Conservation (phyloP, 768 basidiomycete species). For the Galerina sulciceps region DNA sequence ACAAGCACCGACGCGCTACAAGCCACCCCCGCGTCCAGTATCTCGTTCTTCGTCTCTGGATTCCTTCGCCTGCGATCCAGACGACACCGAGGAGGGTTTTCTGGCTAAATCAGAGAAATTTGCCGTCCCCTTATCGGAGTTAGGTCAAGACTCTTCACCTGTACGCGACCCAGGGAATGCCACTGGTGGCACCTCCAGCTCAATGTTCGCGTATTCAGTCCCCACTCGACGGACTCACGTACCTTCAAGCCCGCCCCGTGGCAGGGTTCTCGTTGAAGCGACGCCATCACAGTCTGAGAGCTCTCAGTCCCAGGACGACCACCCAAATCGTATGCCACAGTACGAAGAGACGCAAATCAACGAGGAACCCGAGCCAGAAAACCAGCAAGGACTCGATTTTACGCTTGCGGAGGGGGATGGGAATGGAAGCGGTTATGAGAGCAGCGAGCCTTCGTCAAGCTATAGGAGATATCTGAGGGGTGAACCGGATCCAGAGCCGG, state of each 20-base stretch:
- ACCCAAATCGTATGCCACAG: slow-evolving; percentile 16
- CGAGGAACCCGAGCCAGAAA: slow-evolving; percentile 13
- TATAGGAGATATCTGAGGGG: slow-evolving; percentile 42
- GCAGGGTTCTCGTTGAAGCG: slow-evolving; percentile 47
- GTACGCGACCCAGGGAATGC: slow-evolving; percentile 22
- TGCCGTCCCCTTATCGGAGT: slow-evolving; percentile 59
- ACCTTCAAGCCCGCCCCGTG: slow-evolving; percentile 20
- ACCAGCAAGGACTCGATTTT: slow-evolving; percentile 10
- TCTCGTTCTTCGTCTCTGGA: slow-evolving; percentile 50
- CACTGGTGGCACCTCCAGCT: slow-evolving; percentile 9
- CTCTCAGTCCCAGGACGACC: slow-evolving; percentile 20
- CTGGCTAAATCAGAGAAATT: slow-evolving; percentile 54
- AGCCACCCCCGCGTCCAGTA: slow-evolving; percentile 17
- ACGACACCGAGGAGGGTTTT: slow-evolving; percentile 50
- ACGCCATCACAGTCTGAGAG: slow-evolving; percentile 55
- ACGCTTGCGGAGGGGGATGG: slow-evolving; percentile 20
- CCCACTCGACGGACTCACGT: neutral
- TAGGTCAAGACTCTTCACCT: slow-evolving; percentile 36
- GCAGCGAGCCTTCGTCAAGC: slow-evolving; percentile 41
- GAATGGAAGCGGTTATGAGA: slow-evolving; percentile 30
- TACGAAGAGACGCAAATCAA: slow-evolving; percentile 28
- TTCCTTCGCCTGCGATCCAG: slow-evolving; percentile 60
- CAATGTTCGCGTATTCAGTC: slow-evolving; percentile 8
- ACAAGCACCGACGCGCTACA: slow-evolving; percentile 19
- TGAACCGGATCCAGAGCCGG: slow-evolving; percentile 13